These are phyloP conservation scores for Poronia punctata DNA, from an alignment of 495 filamentous ascomycete species.

Conservation along the genomic window DNA sequence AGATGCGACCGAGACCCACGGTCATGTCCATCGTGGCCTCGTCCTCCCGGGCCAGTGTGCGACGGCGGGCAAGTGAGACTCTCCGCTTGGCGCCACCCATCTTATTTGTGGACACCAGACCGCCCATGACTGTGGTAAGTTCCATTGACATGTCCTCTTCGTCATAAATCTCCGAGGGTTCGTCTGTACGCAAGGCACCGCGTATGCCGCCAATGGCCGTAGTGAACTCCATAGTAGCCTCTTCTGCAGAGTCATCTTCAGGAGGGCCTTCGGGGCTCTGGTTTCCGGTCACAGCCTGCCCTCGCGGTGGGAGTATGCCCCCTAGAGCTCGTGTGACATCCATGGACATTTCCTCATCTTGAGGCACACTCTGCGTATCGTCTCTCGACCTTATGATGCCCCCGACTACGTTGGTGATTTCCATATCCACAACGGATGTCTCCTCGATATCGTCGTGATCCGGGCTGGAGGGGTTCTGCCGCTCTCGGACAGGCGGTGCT, in stretches of 20 bases:
- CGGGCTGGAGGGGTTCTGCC: slow-evolving; percentile 5
- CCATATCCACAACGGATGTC: slow-evolving; percentile 40
- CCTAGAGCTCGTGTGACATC: slow-evolving; percentile 79
- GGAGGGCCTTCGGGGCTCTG: slow-evolving; percentile 18
- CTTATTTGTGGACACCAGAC: slow-evolving; percentile 44
- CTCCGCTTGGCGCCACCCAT: slow-evolving; percentile 12
- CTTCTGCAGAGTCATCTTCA: slow-evolving; percentile 32
- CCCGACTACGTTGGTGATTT: slow-evolving; percentile 51
- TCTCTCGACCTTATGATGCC: slow-evolving; percentile 40
- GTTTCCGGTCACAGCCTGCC: slow-evolving; percentile 20
- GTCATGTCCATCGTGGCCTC: slow-evolving; percentile 63
- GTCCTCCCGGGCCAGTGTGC: slow-evolving; percentile 27
- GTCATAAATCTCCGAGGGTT: slow-evolving; percentile 20
- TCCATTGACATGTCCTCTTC: slow-evolving; percentile 78
- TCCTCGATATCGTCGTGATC: slow-evolving; percentile 11
- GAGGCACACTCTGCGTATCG: slow-evolving; percentile 24
- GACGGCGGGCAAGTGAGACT: slow-evolving; percentile 16
- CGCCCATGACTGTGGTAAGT: slow-evolving; percentile 66
- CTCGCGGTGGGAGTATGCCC: slow-evolving; percentile 57
- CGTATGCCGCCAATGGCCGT: slow-evolving; percentile 62
- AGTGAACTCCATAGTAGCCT: slow-evolving; percentile 65
- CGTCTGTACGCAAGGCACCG: slow-evolving; percentile 15
- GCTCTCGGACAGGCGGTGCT: slow-evolving; percentile 9
- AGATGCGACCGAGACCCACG: slow-evolving; percentile 61
- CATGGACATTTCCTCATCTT: slow-evolving; percentile 69